phyloP scores from a whole-genome alignment of 2,329 filamentous ascomycete genomes.

The Geosmithia morbida region DNA sequence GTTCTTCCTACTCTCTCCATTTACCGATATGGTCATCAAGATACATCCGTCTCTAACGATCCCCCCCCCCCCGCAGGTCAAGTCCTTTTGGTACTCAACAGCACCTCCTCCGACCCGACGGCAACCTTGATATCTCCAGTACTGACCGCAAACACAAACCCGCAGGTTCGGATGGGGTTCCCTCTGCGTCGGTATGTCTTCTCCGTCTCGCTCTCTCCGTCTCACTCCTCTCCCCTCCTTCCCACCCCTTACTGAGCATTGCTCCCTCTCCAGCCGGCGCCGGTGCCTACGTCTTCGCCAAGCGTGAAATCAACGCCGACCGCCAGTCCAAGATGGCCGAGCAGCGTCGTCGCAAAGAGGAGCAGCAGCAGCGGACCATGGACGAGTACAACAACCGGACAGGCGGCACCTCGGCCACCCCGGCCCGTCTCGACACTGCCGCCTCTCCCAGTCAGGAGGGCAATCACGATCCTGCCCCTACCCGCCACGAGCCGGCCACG shows the following conservation, averaged over 20 bases:
- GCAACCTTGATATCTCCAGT: not conserved
- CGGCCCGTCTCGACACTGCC: conserved; percentile 42
- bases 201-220: not conserved
- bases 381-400: conserved; percentile 8
- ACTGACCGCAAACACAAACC: conserved; percentile 1
- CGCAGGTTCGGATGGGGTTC: conserved; percentile 81
- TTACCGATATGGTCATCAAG: too few relatives aligned
- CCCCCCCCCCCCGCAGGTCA: conserved; percentile 38
- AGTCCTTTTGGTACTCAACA: conserved; percentile 50
- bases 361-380: conserved; percentile 7
- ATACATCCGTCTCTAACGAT: conserved; percentile 7
- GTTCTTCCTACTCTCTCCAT: conserved; percentile 8
- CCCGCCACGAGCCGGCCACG: conserved; percentile 61
- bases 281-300: conserved; percentile 91
- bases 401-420: conserved; percentile 19
- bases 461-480: conserved; percentile 69
- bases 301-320: conserved; percentile 85
- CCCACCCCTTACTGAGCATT: not conserved
- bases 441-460: conserved; percentile 59
- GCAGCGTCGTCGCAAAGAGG: conserved; percentile 44
- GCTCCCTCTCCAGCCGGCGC: conserved; percentile 67
- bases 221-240: not conserved
- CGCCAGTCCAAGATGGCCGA: conserved; percentile 58
- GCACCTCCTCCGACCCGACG: not conserved
- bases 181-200: conserved; percentile 61